Evolutionary conservation across 164 flowering plant genomes (phyloP).

Genomic region (Paratinospora sagittata): DNA sequence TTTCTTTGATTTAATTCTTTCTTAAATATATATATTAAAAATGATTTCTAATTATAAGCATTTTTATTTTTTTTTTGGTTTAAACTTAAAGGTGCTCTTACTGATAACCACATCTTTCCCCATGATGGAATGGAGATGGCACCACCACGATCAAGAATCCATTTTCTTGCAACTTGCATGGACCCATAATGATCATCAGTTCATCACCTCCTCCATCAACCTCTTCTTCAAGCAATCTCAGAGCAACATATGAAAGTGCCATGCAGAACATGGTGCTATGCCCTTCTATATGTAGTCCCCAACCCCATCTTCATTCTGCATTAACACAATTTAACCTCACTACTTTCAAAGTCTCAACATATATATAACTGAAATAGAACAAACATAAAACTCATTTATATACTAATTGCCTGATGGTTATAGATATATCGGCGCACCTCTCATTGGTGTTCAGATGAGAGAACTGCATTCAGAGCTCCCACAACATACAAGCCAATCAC

Average conservation of each 20-base stretch:
- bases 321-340: too few species aligned
- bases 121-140: slow-evolving; percentile 70
- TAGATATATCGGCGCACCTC: slow-evolving; percentile 79
- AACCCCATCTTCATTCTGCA: slow-evolving; percentile 87
- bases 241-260: slow-evolving; percentile 57
- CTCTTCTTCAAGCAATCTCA: slow-evolving; percentile 84
- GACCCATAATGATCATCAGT: too few species aligned
- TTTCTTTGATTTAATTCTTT: too few species aligned
- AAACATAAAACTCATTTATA: too few species aligned
- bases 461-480: slow-evolving; percentile 71
- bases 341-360: too few species aligned
- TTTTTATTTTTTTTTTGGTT: too few species aligned
- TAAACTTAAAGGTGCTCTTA: too few species aligned
- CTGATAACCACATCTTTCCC: slow-evolving; percentile 96
- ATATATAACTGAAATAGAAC: too few species aligned
- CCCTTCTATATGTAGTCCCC: slow-evolving; percentile 85
- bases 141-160: slow-evolving; percentile 79
- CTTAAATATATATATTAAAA: too few species aligned
- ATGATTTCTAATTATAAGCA: too few species aligned
- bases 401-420: slow-evolving; percentile 63
- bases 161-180: slow-evolving; percentile 58
- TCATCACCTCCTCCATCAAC: too few species aligned
- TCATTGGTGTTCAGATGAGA: slow-evolving; percentile 49
- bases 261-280: slow-evolving; percentile 77
- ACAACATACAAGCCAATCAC: slow-evolving; percentile 56